These are phyloP conservation scores for Tylopilus sp. DNA, from an alignment of 768 basidiomycete genomes.

Conservation along the genomic window DNA sequence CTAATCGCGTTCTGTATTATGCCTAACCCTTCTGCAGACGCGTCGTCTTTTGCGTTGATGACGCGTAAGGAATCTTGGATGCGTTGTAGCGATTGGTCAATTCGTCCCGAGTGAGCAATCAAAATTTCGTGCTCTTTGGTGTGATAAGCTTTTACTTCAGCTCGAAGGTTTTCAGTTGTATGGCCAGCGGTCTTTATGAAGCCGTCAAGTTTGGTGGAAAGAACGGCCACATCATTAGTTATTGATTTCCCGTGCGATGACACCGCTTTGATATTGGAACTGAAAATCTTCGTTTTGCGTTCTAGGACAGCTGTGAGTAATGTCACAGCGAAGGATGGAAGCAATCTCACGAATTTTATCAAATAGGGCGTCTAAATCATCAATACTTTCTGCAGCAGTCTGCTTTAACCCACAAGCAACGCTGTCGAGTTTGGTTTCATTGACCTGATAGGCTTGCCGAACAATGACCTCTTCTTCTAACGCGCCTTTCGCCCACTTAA, in stretches of 20 bases:
- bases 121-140: slow-evolving; percentile 54
- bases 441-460: slow-evolving; percentile 71
- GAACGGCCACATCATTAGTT: slow-evolving; percentile 45
- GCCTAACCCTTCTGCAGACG: slow-evolving; percentile 50
- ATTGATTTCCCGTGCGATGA: slow-evolving; percentile 59
- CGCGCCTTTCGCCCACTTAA: slow-evolving; percentile 53
- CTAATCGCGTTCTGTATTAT: slow-evolving; percentile 47
- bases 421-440: slow-evolving; percentile 65
- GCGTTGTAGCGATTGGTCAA: slow-evolving; percentile 56
- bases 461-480: slow-evolving; percentile 81
- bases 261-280: slow-evolving; percentile 64
- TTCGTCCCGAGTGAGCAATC: slow-evolving; percentile 45
- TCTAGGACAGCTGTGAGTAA: slow-evolving; percentile 42
- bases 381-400: slow-evolving; percentile 62
- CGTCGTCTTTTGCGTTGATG: slow-evolving; percentile 55
- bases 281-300: slow-evolving; percentile 64
- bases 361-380: slow-evolving; percentile 69
- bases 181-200: slow-evolving; percentile 58
- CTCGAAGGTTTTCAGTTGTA: slow-evolving; percentile 49
- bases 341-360: slow-evolving; percentile 71
- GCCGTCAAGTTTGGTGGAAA: slow-evolving; percentile 58
- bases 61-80: slow-evolving; percentile 49
- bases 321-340: background rate
- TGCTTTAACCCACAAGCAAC: slow-evolving; percentile 69
- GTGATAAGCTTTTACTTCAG: slow-evolving; percentile 56